Evolutionary conservation across 2,329 filamentous ascomycete species (phyloP), one percentile per base, ranked within the genome.

Genomic region (Macrophomina tecta): DNA sequence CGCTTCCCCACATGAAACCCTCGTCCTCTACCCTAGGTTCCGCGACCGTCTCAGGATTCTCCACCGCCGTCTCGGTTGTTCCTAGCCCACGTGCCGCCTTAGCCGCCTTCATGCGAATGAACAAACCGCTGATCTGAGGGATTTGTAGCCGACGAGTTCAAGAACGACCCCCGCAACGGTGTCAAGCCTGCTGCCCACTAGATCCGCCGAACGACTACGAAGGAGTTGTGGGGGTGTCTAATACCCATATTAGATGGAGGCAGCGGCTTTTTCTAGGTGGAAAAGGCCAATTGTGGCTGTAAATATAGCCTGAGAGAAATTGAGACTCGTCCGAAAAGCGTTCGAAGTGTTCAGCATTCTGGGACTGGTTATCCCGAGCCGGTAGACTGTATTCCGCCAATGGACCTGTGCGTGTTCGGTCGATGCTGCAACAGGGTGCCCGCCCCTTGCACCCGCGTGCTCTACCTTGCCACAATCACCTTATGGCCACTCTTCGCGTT

Each of bases 91-190:
- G 9, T 64, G 30, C 55, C 38, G 18, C 14, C 18, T 12, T 60
- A 46, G 4, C 42, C 34, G 46, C 30, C 14, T 45, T 38, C 6
- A 64, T 48, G 36, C 23, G 40, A 53, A 16, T 23, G 36, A 45
- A 16, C 11, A 8, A 49, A 23, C 11, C 16, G 32, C 60, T 55
- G 14, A 67, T 36, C 23, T 40, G 36, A 18, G 38, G n/a, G 16
- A 60, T 28, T 36, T 32, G 70, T 74, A 98, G 94, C 89, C 85
- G 92, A 91, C 75, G 93, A 98, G 85, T 97, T 88, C 89, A 96
- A 94, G 90, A 96, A 97, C 86, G 94, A 98, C 83, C 93, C 94
- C 73, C 90, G 94, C 82, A 97, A 97, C 88, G 89, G 89, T 60
- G 66, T 73, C 66, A 78, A 78, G 75, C 66, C 70, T 49, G 23